Percentiles rank a stretch among this genome's conserved stretches.
These are phyloP conservation scores for Kodamaea neixiangensis DNA, from an alignment of 805 yeast species.

Conservation along the genomic window DNA sequence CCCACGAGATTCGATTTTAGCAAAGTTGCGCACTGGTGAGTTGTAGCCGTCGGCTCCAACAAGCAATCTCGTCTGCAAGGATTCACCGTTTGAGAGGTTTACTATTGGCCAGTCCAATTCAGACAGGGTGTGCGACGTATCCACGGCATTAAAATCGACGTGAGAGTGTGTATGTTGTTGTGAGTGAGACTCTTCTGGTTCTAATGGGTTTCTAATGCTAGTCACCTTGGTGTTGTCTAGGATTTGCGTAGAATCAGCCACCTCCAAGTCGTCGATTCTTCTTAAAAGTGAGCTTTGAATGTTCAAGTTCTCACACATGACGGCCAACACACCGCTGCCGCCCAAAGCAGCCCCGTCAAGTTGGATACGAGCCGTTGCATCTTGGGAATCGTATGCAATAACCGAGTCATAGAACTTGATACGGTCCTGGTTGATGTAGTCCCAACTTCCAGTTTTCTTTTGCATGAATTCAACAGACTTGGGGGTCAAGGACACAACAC, in stretches of 20 bases:
- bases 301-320: constrained; percentile 87
- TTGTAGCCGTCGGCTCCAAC: constrained; percentile 96
- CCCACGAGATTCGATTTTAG: constrained; percentile 83
- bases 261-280: constrained; percentile 38
- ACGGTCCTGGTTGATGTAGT: constrained; percentile 65
- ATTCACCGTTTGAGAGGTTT: constrained; percentile 62
- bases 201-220: constrained; percentile 38
- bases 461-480: constrained; percentile 66
- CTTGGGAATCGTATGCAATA: constrained; percentile 81
- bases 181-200: constrained; percentile 8
- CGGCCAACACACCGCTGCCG: constrained; percentile 45
- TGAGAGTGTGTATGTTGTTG: constrained; percentile 6
- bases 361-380: constrained; percentile 61
- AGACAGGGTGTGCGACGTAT: constrained; percentile 21
- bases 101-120: constrained; percentile 75
- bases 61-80: constrained; percentile 67
- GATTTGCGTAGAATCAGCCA: constrained; percentile 36
- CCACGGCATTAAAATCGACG: constrained; percentile 22
- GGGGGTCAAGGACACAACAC: constrained; percentile 87
- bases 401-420: constrained; percentile 78
- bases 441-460: constrained; percentile 72
- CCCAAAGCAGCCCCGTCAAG: constrained; percentile 61
- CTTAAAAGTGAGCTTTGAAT: constrained; percentile 72
- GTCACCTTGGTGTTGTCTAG: constrained; percentile 70
- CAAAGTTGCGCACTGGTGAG: constrained; percentile 84